phyloP scores from a whole-genome alignment of 164 flowering plant species.

The Vitis labrusca region DNA sequence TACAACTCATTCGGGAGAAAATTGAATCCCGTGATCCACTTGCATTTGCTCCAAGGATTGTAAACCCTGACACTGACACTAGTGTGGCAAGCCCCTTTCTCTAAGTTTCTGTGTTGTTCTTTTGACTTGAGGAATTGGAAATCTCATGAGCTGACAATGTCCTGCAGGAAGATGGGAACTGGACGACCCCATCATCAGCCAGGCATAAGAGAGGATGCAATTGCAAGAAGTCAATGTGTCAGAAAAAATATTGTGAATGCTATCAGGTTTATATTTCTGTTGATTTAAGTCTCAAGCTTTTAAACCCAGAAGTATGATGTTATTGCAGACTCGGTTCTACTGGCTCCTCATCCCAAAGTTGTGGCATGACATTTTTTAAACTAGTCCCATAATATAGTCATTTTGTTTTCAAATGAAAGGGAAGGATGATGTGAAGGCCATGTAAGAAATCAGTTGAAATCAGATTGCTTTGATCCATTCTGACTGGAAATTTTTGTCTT shows the following conservation, averaged over 20 bases:
- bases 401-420: too few species aligned
- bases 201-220: conserved; percentile 24
- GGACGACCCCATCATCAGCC: conserved; percentile 6
- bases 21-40: conserved; percentile 12
- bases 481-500: background rate
- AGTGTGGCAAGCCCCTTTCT: background rate
- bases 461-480: background rate
- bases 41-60: conserved; percentile 13
- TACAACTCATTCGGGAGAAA: background rate
- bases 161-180: background rate
- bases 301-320: too few species aligned
- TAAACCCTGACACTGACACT: background rate
- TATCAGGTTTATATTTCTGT: conserved; percentile 13
- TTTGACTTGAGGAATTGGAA: background rate
- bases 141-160: background rate
- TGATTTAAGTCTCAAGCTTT: background rate
- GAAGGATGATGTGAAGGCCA: too few species aligned
- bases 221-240: conserved; percentile 22
- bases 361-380: too few species aligned
- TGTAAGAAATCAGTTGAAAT: too few species aligned
- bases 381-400: too few species aligned
- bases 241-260: conserved; percentile 26
- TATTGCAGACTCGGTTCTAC: too few species aligned
- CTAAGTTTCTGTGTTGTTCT: background rate
- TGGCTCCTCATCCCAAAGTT: too few species aligned